Base-by-base conservation (phyloP, 768 basidiomycete genomes). In the Podaxis rugospora region DNA sequence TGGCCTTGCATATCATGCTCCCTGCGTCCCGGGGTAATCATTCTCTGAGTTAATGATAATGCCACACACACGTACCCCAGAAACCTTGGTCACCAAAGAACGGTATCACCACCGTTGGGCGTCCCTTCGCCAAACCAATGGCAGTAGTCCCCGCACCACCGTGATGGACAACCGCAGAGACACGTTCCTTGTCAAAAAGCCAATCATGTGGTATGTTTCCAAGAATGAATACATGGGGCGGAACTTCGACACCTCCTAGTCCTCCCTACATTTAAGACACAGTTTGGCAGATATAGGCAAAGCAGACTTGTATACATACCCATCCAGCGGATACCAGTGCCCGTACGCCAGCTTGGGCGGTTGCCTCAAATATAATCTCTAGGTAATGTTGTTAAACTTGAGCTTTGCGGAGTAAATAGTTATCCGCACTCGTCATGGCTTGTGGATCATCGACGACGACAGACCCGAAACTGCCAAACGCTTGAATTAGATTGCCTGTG, bases 91-190 rank as follows among this genome's bases (percentile, higher is more conserved):
- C 86, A 0, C 86, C 86, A 66, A 88, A 88, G 72, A 86, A 87
- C 0, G 85, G 85, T 0, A 86, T 81, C 3, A 87, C 79, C 7
- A 86, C 78, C 0, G 85, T 87, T 1, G 87, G 85, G 7, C 79
- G 70, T 0, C 85, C 85, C 62, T 84, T 82, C 2, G 81, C 72
- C 5, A 88, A 71, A 0, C 86, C 87, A 35, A 83, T 81, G 0
- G 87, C 85, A 7, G 84, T 87, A 0, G 87, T 88, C 0, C 87
- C 87, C 6, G 87, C 87, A 2, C 85, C 86, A 1, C 86, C 87
- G 67, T 83, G 86, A 68, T 87, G 85, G 6, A 84, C 81, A 1
- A 88, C 84, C 0, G 84, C 84, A 10, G 79, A 68, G 1, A 87
- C 85, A 14, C 82, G 75, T 0, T 72, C 75, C 1, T 83, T 69